phyloP scores from a whole-genome alignment of 495 filamentous ascomycete species.

The Neurospora sp. region DNA sequence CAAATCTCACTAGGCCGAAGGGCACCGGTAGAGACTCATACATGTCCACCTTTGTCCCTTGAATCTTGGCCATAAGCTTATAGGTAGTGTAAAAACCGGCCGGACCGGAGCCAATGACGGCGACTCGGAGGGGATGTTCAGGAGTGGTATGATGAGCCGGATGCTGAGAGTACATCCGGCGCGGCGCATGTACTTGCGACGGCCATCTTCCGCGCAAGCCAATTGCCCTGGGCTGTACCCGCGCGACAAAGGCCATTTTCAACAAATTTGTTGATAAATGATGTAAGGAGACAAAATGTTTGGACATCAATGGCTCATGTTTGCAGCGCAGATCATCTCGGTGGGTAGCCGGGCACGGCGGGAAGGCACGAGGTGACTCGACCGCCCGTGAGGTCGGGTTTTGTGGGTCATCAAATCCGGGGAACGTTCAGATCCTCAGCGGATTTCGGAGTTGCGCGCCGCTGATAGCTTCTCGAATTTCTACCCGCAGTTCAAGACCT shows the following conservation, averaged over 20 bases:
- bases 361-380: neutral
- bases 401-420: neutral
- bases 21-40: constrained; percentile 90
- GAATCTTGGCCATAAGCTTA: constrained; percentile 63
- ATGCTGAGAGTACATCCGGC: constrained; percentile 1
- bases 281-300: neutral
- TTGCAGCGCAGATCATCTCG: neutral
- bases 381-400: neutral
- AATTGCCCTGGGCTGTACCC: neutral
- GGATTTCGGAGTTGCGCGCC: neutral
- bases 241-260: constrained; percentile 2
- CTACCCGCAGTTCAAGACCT: neutral
- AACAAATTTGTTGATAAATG: neutral
- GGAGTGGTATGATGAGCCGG: constrained; percentile 8
- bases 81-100: constrained; percentile 94
- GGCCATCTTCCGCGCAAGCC: neutral
- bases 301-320: neutral
- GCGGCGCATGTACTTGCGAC: neutral
- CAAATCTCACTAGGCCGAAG: constrained; percentile 83
- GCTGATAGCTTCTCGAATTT: neutral
- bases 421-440: neutral
- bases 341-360: neutral
- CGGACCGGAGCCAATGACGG: constrained; percentile 88
- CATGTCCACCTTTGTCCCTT: constrained; percentile 76
- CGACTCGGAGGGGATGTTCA: constrained; percentile 59